Conservation (phyloP, 2,329 filamentous ascomycete genomes). For the Verticillium zaregamsianum region DNA sequence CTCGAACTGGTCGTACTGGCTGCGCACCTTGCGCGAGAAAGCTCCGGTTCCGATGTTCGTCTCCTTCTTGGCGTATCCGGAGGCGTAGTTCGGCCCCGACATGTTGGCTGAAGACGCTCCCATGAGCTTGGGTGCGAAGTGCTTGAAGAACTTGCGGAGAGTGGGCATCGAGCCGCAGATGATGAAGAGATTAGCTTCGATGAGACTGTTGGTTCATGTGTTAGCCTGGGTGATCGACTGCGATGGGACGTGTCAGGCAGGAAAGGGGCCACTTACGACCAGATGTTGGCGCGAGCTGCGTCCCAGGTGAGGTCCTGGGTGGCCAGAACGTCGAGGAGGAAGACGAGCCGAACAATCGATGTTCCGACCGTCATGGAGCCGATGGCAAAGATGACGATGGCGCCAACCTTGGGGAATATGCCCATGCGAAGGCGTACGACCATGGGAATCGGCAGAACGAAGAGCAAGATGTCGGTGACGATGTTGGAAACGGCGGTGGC, state of each 20-base stretch:
- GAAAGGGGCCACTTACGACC: conserved; percentile 3
- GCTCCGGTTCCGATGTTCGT: neutral
- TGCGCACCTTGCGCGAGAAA: conserved; percentile 1
- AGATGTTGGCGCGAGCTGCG: conserved; percentile 9
- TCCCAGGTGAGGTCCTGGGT: conserved; percentile 9
- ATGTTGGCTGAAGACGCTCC: conserved; percentile 8
- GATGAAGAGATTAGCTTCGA: conserved; percentile 35
- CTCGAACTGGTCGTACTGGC: conserved; percentile 8
- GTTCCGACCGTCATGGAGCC: conserved; percentile 23
- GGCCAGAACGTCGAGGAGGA: conserved; percentile 3
- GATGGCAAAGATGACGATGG: conserved; percentile 39
- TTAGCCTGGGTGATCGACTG: neutral
- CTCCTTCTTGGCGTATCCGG: neutral
- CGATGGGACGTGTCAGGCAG: neutral
- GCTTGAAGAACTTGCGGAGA: conserved; percentile 32
- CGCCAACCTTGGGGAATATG: conserved; percentile 38
- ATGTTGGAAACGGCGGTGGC: conserved; percentile 44
- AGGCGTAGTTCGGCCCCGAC: neutral
- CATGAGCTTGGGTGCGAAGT: conserved; percentile 28
- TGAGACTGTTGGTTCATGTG: conserved; percentile 14
- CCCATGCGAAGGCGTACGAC: conserved; percentile 40
- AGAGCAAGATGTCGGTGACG: conserved; percentile 42
- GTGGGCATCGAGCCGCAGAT: conserved; percentile 36
- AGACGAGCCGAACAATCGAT: conserved; percentile 6
- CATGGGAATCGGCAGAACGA: conserved; percentile 41